Evolutionary conservation across 768 basidiomycete species (phyloP).

Genomic region (Phylloporus sp.): DNA sequence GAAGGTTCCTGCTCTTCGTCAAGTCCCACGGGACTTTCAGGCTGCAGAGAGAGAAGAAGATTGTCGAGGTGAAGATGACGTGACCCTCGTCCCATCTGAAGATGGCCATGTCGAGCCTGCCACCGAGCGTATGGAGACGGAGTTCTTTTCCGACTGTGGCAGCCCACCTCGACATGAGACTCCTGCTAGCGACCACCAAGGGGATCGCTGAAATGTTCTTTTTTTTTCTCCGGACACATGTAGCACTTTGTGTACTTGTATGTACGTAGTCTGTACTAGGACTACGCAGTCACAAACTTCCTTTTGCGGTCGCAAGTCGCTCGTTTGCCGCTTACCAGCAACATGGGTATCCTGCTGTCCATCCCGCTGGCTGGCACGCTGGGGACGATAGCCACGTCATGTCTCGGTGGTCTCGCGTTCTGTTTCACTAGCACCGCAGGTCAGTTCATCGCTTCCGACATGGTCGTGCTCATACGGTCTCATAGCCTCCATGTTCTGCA

Average conservation of each 20-base stretch:
- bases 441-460: slow-evolving; percentile 29
- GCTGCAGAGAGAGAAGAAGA: background rate
- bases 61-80: slow-evolving; percentile 10
- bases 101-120: background rate
- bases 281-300: too few relatives aligned
- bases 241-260: too few relatives aligned
- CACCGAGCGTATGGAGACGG: background rate
- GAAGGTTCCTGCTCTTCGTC: background rate
- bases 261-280: too few relatives aligned
- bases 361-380: slow-evolving; percentile 66
- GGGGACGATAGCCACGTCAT: slow-evolving; percentile 74
- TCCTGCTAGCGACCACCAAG: background rate
- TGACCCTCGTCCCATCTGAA: slow-evolving; percentile 14
- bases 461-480: background rate
- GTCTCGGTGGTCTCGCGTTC: slow-evolving; percentile 76
- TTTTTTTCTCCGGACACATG: too few relatives aligned
- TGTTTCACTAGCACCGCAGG: slow-evolving; percentile 85
- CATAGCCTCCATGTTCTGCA: slow-evolving; percentile 91
- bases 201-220: background rate
- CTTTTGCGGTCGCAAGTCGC: slow-evolving; percentile 1
- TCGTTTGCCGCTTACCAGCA: background rate
- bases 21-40: background rate
- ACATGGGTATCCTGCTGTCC: slow-evolving; percentile 72
- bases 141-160: background rate
- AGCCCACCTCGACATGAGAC: background rate